phyloP scores from a whole-genome alignment of 352 stramenopile genomes.

The Phytophthora brassicae region DNA sequence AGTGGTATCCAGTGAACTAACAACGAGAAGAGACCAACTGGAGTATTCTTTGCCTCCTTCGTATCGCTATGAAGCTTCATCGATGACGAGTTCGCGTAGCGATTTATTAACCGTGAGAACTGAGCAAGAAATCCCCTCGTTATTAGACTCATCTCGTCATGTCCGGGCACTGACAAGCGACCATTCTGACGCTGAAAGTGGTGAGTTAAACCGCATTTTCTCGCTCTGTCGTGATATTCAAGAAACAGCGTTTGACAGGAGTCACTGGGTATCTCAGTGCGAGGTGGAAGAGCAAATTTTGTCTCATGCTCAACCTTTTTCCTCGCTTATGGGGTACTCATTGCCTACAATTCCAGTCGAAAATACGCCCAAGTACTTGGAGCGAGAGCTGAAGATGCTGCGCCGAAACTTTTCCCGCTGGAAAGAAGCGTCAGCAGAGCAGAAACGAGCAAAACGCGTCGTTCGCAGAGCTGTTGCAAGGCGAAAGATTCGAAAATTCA shows the following conservation, averaged over 20 bases:
- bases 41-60: not conserved
- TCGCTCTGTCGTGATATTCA: constrained; percentile 57
- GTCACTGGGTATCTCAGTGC: constrained; percentile 33
- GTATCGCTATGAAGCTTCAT: not conserved
- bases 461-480: constrained; percentile 29
- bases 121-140: not conserved
- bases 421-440: constrained; percentile 26
- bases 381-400: constrained; percentile 71
- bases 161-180: constrained; percentile 2
- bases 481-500: constrained; percentile 32
- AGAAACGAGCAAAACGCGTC: constrained; percentile 22
- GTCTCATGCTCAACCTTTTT: constrained; percentile 11
- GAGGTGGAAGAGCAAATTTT: constrained; percentile 33
- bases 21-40: no score
- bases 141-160: not conserved
- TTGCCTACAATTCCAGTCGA: not conserved
- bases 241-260: constrained; percentile 45
- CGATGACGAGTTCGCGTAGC: not conserved
- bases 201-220: constrained; percentile 37
- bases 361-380: constrained; percentile 39
- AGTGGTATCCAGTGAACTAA: not conserved
- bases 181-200: constrained; percentile 11
- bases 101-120: not conserved
- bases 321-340: constrained; percentile 10
- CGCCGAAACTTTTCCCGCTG: constrained; percentile 55